Conservation (phyloP, 2,329 filamentous ascomycete genomes). For the Colletotrichum caudatum region DNA sequence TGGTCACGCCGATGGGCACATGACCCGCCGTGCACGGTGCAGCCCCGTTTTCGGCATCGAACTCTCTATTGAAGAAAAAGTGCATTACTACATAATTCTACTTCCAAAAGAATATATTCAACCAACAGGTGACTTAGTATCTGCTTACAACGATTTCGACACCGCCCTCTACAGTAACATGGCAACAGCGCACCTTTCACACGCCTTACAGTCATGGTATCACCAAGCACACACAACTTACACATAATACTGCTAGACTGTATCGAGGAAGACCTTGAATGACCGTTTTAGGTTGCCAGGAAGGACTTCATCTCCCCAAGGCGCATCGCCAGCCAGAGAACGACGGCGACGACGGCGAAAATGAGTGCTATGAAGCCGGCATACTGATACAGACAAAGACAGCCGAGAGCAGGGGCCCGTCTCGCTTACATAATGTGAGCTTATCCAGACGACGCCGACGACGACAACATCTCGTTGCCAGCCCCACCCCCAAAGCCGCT, state of each 20-base stretch:
- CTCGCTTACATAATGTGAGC: not conserved
- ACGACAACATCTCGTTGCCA: not conserved
- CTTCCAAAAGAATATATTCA: not conserved
- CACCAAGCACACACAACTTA: not conserved
- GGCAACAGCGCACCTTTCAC: not conserved
- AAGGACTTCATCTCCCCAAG: no score
- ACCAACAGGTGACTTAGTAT: fast-evolving
- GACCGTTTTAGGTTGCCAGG: no score
- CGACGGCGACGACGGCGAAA: not conserved
- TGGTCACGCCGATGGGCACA: slow-evolving; percentile 50
- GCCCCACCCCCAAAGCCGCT: no score
- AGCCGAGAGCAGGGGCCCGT: not conserved
- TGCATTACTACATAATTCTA: not conserved
- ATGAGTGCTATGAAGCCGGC: not conserved
- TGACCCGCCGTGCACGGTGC: slow-evolving; percentile 44
- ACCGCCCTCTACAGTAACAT: not conserved
- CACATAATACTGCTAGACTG: not conserved
- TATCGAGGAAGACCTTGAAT: no score
- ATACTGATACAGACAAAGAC: no score
- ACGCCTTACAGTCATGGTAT: no score
- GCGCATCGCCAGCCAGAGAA: not conserved
- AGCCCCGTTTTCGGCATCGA: not conserved
- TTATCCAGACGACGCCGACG: not conserved
- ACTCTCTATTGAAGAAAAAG: not conserved
- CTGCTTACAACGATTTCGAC: not conserved